Base-by-base conservation (phyloP, 345 rosid genomes). In the Fremontodendron californicum region DNA sequence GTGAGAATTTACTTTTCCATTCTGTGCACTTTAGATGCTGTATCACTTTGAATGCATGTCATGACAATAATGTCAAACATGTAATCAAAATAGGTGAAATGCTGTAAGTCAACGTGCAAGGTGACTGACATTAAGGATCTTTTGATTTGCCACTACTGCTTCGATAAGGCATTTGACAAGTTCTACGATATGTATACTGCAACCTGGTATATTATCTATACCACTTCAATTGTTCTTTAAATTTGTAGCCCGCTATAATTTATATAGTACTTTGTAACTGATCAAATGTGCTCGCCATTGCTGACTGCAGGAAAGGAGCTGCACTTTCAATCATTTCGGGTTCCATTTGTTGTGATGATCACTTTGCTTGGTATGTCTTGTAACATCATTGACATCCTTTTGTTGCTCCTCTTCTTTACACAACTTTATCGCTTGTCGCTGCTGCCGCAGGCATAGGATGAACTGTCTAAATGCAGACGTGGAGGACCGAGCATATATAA, bases 291-390 rank as follows among this genome's bases (percentile, higher is more conserved):
- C 27, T 37, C 11, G n/a, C 37, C 4, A 52, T 71, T 71, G 61
- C 40, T 37, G 25, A 72, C 33, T 72, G 73, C 85, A 89, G 92
- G 92, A 87, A 88, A 83, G 82, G 78, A 74, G 71, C 90, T 67
- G 93, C 90, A 52, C 79, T 88, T 71, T 81, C 89, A 9, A 80
- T 91, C 37, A 83, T 91, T 40, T 64, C 81, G 81, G 91, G 91
- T 77, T 87, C 96, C 39, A 80, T 91, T 76, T 88, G 92, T 81
- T 90, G 96, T 45, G 92, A 90, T 57, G 93, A 90, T 82, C 96
- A 91, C 81, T 89, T 89, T 85, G 84, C 82, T 70, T 90, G 93
- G 96, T 89, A 64, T 63, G 80, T 40, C 5, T 55, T 25, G 39
- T 46, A 25, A 11, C 52, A 46, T 74, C 49, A 35, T 9, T 43